Evolutionary conservation across 805 yeast genomes (phyloP), one percentile per base, ranked within the genome.

Genomic region (Grigorovia jiainica): DNA sequence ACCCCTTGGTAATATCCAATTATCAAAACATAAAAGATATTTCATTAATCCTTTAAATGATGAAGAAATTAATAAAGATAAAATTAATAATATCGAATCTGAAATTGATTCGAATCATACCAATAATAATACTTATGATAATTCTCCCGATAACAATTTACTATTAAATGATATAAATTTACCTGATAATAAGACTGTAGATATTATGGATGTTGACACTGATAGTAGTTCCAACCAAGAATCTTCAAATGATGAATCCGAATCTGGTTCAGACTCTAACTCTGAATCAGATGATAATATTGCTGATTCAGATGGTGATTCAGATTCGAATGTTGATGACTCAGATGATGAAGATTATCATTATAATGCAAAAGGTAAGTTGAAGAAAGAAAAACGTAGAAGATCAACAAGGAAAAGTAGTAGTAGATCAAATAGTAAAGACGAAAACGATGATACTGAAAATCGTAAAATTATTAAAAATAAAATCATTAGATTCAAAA

Each of bases 1-100:
- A 36, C 65, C 65, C 1, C 49, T 53, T 9, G 58, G 59, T 18
- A 47, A 43, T 33, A 57, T 54, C 4, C 53, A 50, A 34, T 34
- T 55, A n/a, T 47, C 66, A 7, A 61, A 61, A 45, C 49, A 57
- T 3, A 60, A 52, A 46, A 51, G 57, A 35, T 54, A 56, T 40
- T 61, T 61, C 42, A 40, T 48, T 27, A 63, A 60, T 38, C 64
- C 65, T 19, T 38, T 43, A 25, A 13, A 27, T 13, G 31, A 27
- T 27, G 31, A 27, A 6, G 15, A 27, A 6, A 13, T 27, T 7
- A 27, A 27, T 27, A 27, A 27, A 11, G n/a, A n/a, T n/a, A n/a
- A n/a, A n/a, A n/a, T n/a, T n/a, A n/a, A n/a, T n/a, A n/a, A n/a
- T n/a, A n/a, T n/a, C n/a, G n/a, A n/a, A n/a, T n/a, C n/a, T n/a